Base-by-base conservation (phyloP, 1,284 basidiomycete species). In the Entoloma clypeatum region DNA sequence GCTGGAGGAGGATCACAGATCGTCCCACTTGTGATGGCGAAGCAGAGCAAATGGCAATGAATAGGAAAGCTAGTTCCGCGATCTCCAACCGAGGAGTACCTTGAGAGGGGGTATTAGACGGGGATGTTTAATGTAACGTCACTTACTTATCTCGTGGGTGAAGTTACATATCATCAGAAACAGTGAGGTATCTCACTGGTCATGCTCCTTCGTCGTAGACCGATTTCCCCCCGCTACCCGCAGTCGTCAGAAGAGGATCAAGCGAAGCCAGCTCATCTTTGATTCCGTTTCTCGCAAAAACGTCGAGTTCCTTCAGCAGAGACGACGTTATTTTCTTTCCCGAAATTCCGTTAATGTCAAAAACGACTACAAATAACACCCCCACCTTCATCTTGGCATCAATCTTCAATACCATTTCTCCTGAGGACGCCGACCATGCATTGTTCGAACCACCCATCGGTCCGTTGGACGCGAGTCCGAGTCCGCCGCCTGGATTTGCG, bases 271-370 rank as follows among this genome's bases (percentile, higher is more conserved):
- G 68, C 61, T 92, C 89, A 43, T 88, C 83, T 59, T 78, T 80
- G 60, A 92, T 92, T 11, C 79, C 77, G 30, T 77, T 77, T 36
- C 89, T 72, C 25, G 90, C 89, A 43, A 88, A 77, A 27, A 74
- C 69, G 59, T 92, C 90, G 10, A 92, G 74, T 50, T 92, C 90
- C 61, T 91, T 92, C 46, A 90, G 65, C 7, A 92, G 63, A 19
- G 63, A 64, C 8, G 77, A 73, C 17, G 81, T 82, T 49, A 92
- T 79, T 81, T 91, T 92, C 89, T 91, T 58, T 18, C n/a, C n/a
- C n/a, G n/a, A 18, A 14, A 16, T 24, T 11, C 5, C 14, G 23
- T 11, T 32, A 16, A 13, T 10, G 16, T 7, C n/a, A 33, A 7
- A 39, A 6, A 33, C 9, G 38, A 28, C n/a, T 32, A 14, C n/a